Conservation (phyloP, 2,329 filamentous ascomycete genomes). For the Beauveria bassiana region DNA sequence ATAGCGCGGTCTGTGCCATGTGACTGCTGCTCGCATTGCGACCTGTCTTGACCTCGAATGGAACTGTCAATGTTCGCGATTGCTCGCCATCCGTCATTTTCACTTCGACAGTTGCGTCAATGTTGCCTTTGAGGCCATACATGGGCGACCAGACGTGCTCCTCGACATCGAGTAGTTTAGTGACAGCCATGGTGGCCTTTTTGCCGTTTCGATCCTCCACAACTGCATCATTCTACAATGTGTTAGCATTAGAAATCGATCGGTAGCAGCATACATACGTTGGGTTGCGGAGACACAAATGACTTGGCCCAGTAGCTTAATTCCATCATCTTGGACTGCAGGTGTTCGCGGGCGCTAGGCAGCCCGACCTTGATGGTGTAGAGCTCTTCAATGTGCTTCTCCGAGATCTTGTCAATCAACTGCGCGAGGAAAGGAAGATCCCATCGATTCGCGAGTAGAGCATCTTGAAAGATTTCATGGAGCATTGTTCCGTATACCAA, state of each 20-base stretch:
- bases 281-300: conserved; percentile 68
- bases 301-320: conserved; percentile 74
- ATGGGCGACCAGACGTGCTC: conserved; percentile 98
- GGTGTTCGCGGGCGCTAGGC: conserved; percentile 65
- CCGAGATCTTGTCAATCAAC: conserved; percentile 61
- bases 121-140: conserved; percentile 95
- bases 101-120: conserved; percentile 92
- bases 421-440: conserved; percentile 57
- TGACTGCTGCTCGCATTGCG: conserved; percentile 75
- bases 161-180: conserved; percentile 90
- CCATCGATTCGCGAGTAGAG: conserved; percentile 77
- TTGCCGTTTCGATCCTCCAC: conserved; percentile 74
- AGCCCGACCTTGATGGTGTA: conserved; percentile 77
- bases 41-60: conserved; percentile 93
- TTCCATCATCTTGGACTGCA: conserved; percentile 75
- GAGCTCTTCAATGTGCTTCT: conserved; percentile 77
- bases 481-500: conserved; percentile 90
- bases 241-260: conserved; percentile 20
- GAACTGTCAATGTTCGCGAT: conserved; percentile 67
- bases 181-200: conserved; percentile 74
- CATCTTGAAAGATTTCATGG: conserved; percentile 92
- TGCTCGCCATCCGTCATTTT: conserved; percentile 65
- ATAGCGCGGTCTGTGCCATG: conserved; percentile 87
- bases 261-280: conserved; percentile 35
- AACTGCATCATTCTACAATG: conserved; percentile 53